phyloP scores from a whole-genome alignment of 192 early-diverging fungal genomes.

The Coemansia sp. region DNA sequence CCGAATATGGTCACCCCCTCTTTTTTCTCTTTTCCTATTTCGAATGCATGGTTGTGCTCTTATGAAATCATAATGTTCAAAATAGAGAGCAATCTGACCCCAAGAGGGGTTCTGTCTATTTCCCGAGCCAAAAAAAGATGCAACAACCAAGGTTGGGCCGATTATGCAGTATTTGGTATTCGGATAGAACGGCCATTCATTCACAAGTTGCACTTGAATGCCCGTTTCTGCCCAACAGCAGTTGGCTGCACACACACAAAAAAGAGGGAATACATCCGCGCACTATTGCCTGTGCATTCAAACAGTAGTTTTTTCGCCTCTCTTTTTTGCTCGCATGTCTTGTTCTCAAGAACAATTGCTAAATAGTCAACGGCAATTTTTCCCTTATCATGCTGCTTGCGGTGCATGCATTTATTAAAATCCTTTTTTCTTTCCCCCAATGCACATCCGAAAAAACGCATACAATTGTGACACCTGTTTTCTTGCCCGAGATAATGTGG shows the following conservation, averaged over 20 bases:
- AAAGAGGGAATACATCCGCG: too few species aligned
- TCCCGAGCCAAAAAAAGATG: constrained; percentile 1
- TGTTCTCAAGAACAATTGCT: constrained; percentile 1
- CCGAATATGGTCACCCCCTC: neutral
- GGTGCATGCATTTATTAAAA: constrained; percentile 16
- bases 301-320: too few species aligned
- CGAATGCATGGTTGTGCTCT: neutral
- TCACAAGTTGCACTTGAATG: neutral
- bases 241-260: neutral
- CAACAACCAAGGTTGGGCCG: neutral
- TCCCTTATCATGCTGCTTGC: neutral
- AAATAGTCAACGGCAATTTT: constrained; percentile 14
- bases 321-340: too few species aligned
- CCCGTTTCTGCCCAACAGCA: neutral
- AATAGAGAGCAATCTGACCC: too few species aligned
- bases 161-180: too few species aligned
- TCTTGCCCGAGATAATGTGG: too few species aligned
- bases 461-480: too few species aligned
- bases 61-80: constrained; percentile 11
- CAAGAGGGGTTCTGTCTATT: too few species aligned
- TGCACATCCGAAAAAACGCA: too few species aligned
- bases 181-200: neutral
- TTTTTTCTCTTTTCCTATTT: neutral
- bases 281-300: too few species aligned
- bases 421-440: too few species aligned